A percentile compares a stretch with the other conserved stretches of the same genome.
Conservation (phyloP, 1,284 basidiomycete genomes). For the Tilletia caries region DNA sequence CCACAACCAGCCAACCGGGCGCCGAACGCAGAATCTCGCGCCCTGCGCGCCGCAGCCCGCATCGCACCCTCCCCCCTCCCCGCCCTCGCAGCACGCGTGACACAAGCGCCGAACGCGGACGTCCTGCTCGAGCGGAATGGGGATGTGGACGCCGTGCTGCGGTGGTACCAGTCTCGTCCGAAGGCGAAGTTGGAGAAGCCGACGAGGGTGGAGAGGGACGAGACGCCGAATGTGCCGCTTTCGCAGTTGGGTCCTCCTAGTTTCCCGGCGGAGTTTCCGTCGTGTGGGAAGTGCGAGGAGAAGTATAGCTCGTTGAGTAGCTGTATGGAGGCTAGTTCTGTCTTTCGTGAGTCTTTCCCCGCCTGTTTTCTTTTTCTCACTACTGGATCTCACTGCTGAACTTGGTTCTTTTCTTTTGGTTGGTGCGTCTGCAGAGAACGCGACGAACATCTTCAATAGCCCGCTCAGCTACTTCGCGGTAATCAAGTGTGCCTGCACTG, state of each 20-base stretch:
- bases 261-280: slow-evolving; percentile 35
- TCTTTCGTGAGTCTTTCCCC: slow-evolving; percentile 20
- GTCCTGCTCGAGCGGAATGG: neutral
- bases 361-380: neutral
- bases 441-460: slow-evolving; percentile 37
- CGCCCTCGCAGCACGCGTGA: neutral
- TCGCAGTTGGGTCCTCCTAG: slow-evolving; percentile 28
- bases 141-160: neutral
- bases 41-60: neutral
- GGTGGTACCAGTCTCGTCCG: slow-evolving; percentile 6
- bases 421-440: slow-evolving; percentile 22
- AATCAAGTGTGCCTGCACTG: slow-evolving; percentile 67
- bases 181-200: neutral
- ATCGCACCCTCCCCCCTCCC: neutral
- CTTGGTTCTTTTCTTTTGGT: too few relatives aligned
- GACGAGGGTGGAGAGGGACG: slow-evolving; percentile 1
- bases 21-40: neutral
- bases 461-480: slow-evolving; percentile 52
- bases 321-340: slow-evolving; percentile 35
- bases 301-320: slow-evolving; percentile 32
- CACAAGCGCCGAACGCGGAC: neutral
- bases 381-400: neutral
- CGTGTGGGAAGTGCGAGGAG: slow-evolving; percentile 38
- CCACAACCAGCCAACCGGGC: neutral
- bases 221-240: slow-evolving; percentile 31